Percentiles rank a stretch among this genome's conserved stretches.
Evolutionary conservation across 2,329 filamentous ascomycete genomes (phyloP).

Genomic region (Sporothrix humicola): DNA sequence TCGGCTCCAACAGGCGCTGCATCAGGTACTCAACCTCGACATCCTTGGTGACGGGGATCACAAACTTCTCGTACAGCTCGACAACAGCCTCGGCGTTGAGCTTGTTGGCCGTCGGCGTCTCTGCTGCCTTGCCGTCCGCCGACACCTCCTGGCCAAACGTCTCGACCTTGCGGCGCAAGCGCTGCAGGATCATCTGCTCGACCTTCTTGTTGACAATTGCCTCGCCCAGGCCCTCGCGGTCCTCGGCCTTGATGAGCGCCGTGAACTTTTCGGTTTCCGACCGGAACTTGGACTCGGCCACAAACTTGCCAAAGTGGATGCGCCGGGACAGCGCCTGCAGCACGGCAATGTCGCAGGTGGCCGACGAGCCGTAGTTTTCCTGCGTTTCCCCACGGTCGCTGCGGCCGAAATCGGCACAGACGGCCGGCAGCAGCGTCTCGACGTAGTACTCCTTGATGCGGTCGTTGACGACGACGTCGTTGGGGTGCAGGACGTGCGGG

Average conservation of each 20-base stretch:
- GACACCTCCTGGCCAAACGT: conserved; percentile 93
- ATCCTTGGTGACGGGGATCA: conserved; percentile 96
- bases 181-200: conserved; percentile 88
- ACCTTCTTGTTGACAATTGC: conserved; percentile 91
- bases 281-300: conserved; percentile 93
- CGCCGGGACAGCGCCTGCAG: conserved; percentile 87
- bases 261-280: conserved; percentile 82
- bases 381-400: conserved; percentile 81
- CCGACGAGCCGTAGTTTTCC: conserved; percentile 94
- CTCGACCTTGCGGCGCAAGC: conserved; percentile 84
- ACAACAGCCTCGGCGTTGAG: conserved; percentile 93
- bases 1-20: conserved; percentile 69
- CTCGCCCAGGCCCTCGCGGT: conserved; percentile 80
- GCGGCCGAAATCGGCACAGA: conserved; percentile 78
- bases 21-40: conserved; percentile 98
- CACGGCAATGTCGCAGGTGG: conserved; percentile 87
- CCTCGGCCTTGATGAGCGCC: conserved; percentile 77
- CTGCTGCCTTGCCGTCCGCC: conserved; percentile 56
- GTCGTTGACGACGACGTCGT: conserved; percentile 88
- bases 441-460: conserved; percentile 88
- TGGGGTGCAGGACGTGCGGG: conserved; percentile 83
- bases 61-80: conserved; percentile 86
- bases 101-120: conserved; percentile 64
- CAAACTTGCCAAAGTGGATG: conserved; percentile 98
- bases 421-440: conserved; percentile 78